These are phyloP conservation scores for Massariosphaeria phaeospora DNA, from an alignment of 495 filamentous ascomycete species.

Conservation along the genomic window DNA sequence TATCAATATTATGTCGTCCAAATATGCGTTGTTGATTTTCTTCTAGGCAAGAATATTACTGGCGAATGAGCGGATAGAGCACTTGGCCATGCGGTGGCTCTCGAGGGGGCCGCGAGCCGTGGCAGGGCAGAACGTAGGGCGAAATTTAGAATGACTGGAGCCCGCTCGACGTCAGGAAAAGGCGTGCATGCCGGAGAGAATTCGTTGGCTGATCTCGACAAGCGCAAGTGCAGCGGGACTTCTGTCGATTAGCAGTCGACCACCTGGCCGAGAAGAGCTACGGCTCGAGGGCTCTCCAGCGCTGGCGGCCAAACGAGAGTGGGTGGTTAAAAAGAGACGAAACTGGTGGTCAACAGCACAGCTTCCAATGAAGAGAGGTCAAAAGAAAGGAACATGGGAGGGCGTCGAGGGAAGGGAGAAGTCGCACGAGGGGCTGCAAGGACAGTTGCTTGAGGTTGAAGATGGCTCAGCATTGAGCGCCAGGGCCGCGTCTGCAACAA, in stretches of 20 bases:
- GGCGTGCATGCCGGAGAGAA: conserved; percentile 23
- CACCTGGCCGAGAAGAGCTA: conserved; percentile 6
- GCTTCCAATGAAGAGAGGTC: conserved; percentile 30
- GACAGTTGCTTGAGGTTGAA: conserved; percentile 23
- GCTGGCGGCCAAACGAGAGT: conserved; percentile 32
- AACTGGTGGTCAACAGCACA: conserved; percentile 33
- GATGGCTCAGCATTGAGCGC: conserved; percentile 27
- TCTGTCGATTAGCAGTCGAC: background rate
- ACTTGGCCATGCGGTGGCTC: conserved; percentile 23
- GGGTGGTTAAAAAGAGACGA: conserved; percentile 23
- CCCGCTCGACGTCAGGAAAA: conserved; percentile 29
- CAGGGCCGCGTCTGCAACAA: conserved; percentile 27
- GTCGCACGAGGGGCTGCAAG: conserved; percentile 31
- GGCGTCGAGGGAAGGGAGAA: conserved; percentile 8
- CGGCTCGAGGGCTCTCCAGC: conserved; percentile 2
- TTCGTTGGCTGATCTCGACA: conserved; percentile 18
- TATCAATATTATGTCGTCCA: conserved; percentile 12
- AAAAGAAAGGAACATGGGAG: conserved; percentile 26
- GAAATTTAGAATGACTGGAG: conserved; percentile 32
- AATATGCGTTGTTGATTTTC: conserved; percentile 11
- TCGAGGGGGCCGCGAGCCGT: conserved; percentile 4
- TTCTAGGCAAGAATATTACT: conserved; percentile 1
- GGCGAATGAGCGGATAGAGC: conserved; percentile 25
- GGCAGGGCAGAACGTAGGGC: conserved; percentile 3
- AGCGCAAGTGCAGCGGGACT: background rate